Conservation (phyloP, 208 protist species). For the Acanthamoeba castellanii region DNA sequence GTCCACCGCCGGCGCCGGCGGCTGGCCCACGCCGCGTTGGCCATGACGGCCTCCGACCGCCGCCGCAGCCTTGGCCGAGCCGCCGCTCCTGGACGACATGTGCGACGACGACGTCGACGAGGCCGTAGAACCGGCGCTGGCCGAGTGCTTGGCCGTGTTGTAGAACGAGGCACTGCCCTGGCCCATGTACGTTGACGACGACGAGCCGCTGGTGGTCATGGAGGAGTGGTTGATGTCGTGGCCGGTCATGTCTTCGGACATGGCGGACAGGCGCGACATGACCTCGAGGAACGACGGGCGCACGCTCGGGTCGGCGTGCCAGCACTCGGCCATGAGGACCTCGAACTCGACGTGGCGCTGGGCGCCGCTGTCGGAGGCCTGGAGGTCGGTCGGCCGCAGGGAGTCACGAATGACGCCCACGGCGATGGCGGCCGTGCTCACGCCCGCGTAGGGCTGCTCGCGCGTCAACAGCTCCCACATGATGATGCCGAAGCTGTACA, state of each 20-base stretch:
- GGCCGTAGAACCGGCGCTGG: neutral
- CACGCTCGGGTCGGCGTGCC: slow-evolving; percentile 21
- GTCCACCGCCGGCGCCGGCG: neutral
- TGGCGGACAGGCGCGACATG: slow-evolving; percentile 40
- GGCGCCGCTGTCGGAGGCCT: neutral
- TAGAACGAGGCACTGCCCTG: neutral
- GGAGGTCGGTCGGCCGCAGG: slow-evolving; percentile 5
- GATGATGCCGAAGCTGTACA: slow-evolving; percentile 36
- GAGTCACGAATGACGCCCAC: slow-evolving; percentile 65
- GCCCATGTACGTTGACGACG: neutral
- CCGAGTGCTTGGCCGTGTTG: neutral
- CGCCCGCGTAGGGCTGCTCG: neutral
- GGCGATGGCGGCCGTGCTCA: slow-evolving; percentile 51
- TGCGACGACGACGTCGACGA: slow-evolving; percentile 16
- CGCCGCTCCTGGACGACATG: slow-evolving; percentile 33
- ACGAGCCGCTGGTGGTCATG: slow-evolving; percentile 8
- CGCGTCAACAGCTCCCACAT: slow-evolving; percentile 60
- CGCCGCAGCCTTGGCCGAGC: neutral
- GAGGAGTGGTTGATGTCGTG: neutral
- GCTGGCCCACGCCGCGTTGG: neutral
- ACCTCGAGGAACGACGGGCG: slow-evolving; percentile 60
- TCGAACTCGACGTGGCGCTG: neutral
- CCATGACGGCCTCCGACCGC: neutral
- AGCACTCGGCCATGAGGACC: slow-evolving; percentile 32
- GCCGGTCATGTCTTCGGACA: slow-evolving; percentile 10